Conservation (phyloP, 805 yeast genomes). For the Wickerhamomyces tratensis region DNA sequence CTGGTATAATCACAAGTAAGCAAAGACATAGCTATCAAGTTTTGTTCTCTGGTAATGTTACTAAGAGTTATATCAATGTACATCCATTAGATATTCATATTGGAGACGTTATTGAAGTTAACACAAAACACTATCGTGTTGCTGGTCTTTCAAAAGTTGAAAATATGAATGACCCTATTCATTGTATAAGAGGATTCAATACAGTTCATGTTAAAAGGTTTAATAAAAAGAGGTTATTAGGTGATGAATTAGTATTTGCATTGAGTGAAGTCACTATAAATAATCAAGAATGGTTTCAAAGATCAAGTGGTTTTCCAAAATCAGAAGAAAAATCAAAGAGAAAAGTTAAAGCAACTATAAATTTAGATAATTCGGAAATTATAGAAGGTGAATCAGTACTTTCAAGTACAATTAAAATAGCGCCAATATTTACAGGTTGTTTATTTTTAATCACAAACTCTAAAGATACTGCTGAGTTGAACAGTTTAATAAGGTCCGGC, state of each 20-base stretch:
- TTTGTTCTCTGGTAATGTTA: constrained; percentile 3
- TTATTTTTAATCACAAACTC: constrained; percentile 31
- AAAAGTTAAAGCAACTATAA: constrained; percentile 2
- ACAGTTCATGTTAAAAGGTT: constrained; percentile 28
- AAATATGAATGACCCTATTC: constrained; percentile 18
- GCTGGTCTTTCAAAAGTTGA: constrained; percentile 32
- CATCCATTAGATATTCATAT: constrained; percentile 42
- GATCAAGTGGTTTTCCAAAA: constrained; percentile 19
- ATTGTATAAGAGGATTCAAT: constrained; percentile 57
- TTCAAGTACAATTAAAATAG: background rate
- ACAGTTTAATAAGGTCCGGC: constrained; percentile 24
- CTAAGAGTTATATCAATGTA: constrained; percentile 23
- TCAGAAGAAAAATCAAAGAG: constrained; percentile 6
- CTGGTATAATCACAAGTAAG: constrained; percentile 30
- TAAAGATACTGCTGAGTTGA: constrained; percentile 24
- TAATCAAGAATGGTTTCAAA: constrained; percentile 23
- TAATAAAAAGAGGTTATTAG: constrained; percentile 12
- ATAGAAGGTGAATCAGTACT: no score
- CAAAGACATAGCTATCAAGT: constrained; percentile 12
- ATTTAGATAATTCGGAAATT: no score
- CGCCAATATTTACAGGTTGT: constrained; percentile 23
- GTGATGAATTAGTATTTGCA: constrained; percentile 11
- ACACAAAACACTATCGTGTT: constrained; percentile 28
- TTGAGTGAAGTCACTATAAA: constrained; percentile 23
- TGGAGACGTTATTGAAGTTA: constrained; percentile 41